Base-by-base conservation (phyloP, 345 rosid species). In the Passiflora organensis region DNA sequence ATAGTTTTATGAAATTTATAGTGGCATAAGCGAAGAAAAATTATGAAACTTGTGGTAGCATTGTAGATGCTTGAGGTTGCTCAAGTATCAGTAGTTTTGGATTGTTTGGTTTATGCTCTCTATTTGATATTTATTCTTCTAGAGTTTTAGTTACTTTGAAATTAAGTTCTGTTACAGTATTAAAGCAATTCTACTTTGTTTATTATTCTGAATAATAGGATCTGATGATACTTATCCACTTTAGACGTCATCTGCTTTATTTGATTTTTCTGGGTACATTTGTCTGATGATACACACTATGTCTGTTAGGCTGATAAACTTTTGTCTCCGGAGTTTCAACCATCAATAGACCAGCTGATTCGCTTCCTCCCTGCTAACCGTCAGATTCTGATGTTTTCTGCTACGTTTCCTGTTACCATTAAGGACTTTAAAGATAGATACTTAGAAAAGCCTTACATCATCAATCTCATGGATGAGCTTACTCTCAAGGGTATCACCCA, bases 401-500 rank as follows among this genome's bases (percentile, higher is more conserved):
- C 99, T 5, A 94, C 99, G 55, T 94, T 89, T 57, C 99, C 99
- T 43, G 96, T 94, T 42, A 89, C 99, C 42, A 96, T 94, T 37
- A 94, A 94, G 85, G 96, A 91, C 56, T 94, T 94, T 43, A 94
- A 89, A 75, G 97, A 89, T 64, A 80, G 89, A 76, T 91, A 79
- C 74, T 76, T 94, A 13, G 70, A 81, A 1, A 94, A 79, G 58
- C 90, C 99, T 16, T 94, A 87, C 66, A 58, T 94, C 45, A 94
- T 94, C 72, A 94, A 94, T 77, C 97, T 94, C 53, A 94, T 94
- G 99, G 97, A 94, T 73, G 97, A 94, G 73, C 97, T 94, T 60
- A 89, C 99, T 1, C 85, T 94, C 45, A 77, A 85, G 83, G 99
- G 99, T 75, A 87, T 94, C 68, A 89, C 97, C 0, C 99, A 94